Evolutionary conservation across 208 protist genomes (phyloP), one percentile per base, ranked within the genome.

Genomic region (Leishmania braziliensis): DNA sequence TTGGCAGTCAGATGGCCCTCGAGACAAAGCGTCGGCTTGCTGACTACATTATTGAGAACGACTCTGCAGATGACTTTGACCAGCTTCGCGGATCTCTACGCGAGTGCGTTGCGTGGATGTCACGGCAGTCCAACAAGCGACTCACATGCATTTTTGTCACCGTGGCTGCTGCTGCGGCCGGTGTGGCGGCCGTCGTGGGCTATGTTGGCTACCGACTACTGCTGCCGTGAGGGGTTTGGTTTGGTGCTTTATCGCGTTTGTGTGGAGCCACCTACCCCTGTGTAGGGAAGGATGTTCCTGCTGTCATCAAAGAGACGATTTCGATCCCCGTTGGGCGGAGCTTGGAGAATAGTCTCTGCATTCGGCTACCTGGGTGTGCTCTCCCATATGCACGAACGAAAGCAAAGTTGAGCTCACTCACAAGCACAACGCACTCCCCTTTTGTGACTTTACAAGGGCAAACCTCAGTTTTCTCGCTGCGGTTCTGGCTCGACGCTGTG

Each of bases 1-100:
- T 98, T 76, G 48, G 56, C 12, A 85, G 88, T 72, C 94, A 97
- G 84, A 97, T 98, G 93, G 87, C 95, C 3, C 78, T 97, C 5
- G 87, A 79, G 56, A 78, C 81, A 72, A 97, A 97, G 85, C 81
- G 88, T 20, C 75, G 71, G 48, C 87, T 86, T 54, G 94, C 95
- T 1, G 92, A 87, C 69, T 89, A 90, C 73, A 92, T 98, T 10
- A 89, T 97, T 58, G 84, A 92, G 54, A 98, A 98, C 72, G 86
- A 96, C 75, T 75, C 54, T 5, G 84, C 65, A 60, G 77, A 84
- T 39, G 80, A 87, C 71, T 43, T 92, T 16, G 66, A 77, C 5
- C 81, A 80, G 20, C 76, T 97, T 20, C 68, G 80, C 33, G 48
- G 36, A 4, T 66, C 74, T 10, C 84, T 96, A 68, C 86, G 79